These are phyloP conservation scores for Piloderma croceum DNA, from an alignment of 768 basidiomycete genomes.

Conservation along the genomic window DNA sequence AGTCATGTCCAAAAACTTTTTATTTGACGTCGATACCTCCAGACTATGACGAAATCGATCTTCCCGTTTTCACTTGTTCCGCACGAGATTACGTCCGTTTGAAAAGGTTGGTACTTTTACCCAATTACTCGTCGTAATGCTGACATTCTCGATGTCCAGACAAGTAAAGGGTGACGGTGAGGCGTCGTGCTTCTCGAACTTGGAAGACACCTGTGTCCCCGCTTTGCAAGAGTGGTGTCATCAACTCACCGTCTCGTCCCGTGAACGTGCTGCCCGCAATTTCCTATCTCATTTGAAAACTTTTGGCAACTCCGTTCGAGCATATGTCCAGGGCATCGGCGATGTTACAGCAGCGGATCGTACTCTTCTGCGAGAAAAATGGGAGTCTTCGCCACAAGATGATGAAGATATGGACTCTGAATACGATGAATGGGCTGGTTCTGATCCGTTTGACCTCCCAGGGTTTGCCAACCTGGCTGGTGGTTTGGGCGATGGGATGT, in stretches of 20 bases:
- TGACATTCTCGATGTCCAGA: conserved; percentile 25
- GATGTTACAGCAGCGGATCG: conserved; percentile 49
- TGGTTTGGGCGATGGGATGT: conserved; percentile 25
- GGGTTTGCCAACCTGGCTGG: conserved; percentile 24
- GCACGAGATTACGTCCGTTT: conserved; percentile 56
- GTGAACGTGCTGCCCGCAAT: conserved; percentile 37
- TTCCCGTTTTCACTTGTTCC: conserved; percentile 60
- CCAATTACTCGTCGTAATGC: background rate
- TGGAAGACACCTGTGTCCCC: conserved; percentile 52
- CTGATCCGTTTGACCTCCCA: conserved; percentile 28
- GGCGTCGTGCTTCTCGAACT: conserved; percentile 47
- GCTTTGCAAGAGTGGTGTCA: conserved; percentile 56
- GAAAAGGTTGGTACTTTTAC: conserved; percentile 31
- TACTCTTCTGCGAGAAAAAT: conserved; percentile 42
- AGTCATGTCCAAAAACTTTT: too few species aligned
- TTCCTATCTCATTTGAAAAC: conserved; percentile 45
- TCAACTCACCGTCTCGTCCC: conserved; percentile 45
- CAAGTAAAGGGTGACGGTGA: conserved; percentile 59
- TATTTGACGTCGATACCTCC: background rate
- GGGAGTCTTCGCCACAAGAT: conserved; percentile 39
- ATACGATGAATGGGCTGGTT: conserved; percentile 11
- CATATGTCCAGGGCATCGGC: conserved; percentile 46
- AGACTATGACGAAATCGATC: conserved; percentile 57
- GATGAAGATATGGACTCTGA: conserved; percentile 17
- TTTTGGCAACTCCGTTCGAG: conserved; percentile 42